Base-by-base conservation (phyloP, 257 asterid species). In the Oldenlandia corymbosa region DNA sequence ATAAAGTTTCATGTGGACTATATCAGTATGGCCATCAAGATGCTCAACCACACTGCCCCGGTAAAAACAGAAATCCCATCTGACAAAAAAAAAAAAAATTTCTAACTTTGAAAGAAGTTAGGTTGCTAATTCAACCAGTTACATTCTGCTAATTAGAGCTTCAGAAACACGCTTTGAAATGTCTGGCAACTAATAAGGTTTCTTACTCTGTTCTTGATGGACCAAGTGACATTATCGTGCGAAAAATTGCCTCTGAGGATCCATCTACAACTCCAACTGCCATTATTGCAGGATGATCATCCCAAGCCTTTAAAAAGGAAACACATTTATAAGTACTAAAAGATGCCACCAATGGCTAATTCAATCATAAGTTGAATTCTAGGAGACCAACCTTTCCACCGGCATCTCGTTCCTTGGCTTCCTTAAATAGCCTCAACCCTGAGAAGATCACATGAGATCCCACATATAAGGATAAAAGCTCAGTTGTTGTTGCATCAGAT, bases 171-270 rank as follows among this genome's bases (percentile, higher is more conserved):
- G 39, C 39, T 53, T 10, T 37, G 18, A 26, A 54, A 68, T 11
- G 45, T 45, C n/a, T 27, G 43, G 50, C 27, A 28, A 53, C 18
- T 42, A 20, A 16, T 50, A 31, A 11, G 39, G 21, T 17, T 32
- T 57, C 94, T 78, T 83, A 89, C 99, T 92, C 97, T 50, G 97
- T 82, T 87, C 97, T 89, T 62, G 95, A 92, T 75, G 94, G 84
- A 78, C 97, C 96, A 78, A 92, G 91, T 63, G 99, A 92, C 95
- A 92, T 85, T 48, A 92, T 91, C 17, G 90, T 84, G 73, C 84
- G 96, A 64, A 89, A 92, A 73, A 87, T 81, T 64, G 97, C 94
- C 81, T 92, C 99, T 39, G 99, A 89, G 70, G 91, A 78, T 58
- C 88, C 96, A 62, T 87, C 96, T 68, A 89, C 81, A 66, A 89